These are phyloP conservation scores for Trichophyton benhamiae DNA, from an alignment of 2,329 filamentous ascomycete species.

Conservation along the genomic window DNA sequence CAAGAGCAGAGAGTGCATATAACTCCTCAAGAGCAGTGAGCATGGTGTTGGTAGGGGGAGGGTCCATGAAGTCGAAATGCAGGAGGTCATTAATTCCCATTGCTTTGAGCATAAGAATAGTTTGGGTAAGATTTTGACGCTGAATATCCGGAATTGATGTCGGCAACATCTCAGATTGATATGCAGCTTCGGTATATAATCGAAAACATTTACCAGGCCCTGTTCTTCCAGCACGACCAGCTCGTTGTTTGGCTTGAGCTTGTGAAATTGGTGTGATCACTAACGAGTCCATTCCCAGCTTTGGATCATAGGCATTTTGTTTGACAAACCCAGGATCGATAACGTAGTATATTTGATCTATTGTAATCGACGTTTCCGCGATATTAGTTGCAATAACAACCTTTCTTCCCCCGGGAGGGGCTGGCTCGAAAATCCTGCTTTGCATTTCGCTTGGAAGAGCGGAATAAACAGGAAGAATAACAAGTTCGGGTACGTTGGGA, in stretches of 20 bases:
- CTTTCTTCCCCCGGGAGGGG: conserved; percentile 73
- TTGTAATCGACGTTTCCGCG: conserved; percentile 93
- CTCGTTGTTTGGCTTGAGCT: conserved; percentile 88
- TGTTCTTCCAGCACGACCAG: conserved; percentile 83
- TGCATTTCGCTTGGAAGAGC: conserved; percentile 88
- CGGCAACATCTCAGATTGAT: conserved; percentile 91
- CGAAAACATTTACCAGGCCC: conserved; percentile 94
- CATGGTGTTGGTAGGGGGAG: conserved; percentile 95
- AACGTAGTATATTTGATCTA: conserved; percentile 95
- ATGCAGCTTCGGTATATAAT: conserved; percentile 88
- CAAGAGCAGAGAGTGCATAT: conserved; percentile 79
- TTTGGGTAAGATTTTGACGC: conserved; percentile 79
- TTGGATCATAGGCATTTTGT: conserved; percentile 92
- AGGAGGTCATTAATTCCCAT: conserved; percentile 98
- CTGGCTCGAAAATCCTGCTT: conserved; percentile 85
- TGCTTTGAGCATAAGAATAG: conserved; percentile 94
- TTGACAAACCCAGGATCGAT: conserved; percentile 97
- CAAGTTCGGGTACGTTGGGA: conserved; percentile 75
- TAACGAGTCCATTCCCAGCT: conserved; percentile 93
- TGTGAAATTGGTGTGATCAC: conserved; percentile 94
- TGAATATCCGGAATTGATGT: conserved; percentile 96
- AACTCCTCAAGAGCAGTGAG: conserved; percentile 89
- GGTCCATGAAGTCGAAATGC: conserved; percentile 98
- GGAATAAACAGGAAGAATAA: conserved; percentile 93
- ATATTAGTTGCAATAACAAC: conserved; percentile 98